Conservation (phyloP, 495 filamentous ascomycete species). For the Haplographium delicatum region DNA sequence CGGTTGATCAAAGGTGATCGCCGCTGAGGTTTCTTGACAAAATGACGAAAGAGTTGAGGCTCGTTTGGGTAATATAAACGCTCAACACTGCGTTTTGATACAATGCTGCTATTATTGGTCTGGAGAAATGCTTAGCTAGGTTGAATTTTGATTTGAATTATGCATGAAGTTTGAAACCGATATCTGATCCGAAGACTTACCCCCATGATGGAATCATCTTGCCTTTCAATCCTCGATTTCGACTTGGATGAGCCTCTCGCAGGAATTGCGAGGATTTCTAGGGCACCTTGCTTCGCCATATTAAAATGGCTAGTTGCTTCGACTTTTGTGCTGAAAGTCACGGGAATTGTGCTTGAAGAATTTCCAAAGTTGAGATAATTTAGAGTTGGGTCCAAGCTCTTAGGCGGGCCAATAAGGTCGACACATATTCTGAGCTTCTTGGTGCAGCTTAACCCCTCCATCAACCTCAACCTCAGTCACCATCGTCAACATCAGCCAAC, state of each 20-base stretch:
- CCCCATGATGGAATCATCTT: constrained; percentile 67
- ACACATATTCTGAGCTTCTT: background rate
- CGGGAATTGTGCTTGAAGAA: background rate
- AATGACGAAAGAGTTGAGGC: constrained; percentile 78
- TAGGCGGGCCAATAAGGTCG: background rate
- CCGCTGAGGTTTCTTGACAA: constrained; percentile 77
- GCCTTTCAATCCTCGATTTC: too few species aligned
- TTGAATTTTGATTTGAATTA: too few species aligned
- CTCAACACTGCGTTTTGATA: constrained; percentile 86
- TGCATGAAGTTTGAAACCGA: too few species aligned
- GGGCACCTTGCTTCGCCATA: background rate
- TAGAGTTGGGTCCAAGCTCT: constrained; percentile 1
- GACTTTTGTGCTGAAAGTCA: background rate
- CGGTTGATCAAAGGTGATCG: constrained; percentile 81
- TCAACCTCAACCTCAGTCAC: too few species aligned
- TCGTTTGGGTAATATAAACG: constrained; percentile 69
- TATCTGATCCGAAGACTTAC: constrained; percentile 37
- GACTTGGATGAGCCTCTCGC: too few species aligned
- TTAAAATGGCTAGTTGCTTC: background rate
- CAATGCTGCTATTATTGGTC: constrained; percentile 88
- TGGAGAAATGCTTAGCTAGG: constrained; percentile 32
- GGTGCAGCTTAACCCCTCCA: too few species aligned
- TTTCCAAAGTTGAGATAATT: too few species aligned
- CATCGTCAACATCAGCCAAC: too few species aligned
- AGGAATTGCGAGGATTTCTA: constrained; percentile 15